Conservation (phyloP, 441 rosid species). For the Gossypium schwendimanii region DNA sequence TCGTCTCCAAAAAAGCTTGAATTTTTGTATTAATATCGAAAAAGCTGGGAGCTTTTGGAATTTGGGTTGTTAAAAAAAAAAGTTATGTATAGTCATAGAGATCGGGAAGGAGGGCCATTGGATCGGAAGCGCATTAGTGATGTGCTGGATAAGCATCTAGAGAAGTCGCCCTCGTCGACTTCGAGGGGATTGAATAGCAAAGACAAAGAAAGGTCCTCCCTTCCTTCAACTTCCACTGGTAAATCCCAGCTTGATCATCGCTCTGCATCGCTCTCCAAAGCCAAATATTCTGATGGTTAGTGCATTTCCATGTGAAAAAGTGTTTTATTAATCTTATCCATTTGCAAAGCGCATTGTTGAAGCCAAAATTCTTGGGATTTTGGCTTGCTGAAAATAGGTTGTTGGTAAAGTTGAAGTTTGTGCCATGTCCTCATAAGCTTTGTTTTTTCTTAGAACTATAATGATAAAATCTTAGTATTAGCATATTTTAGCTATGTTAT, state of each 20-base stretch:
- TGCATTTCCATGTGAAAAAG: not conserved
- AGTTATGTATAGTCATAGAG: constrained; percentile 57
- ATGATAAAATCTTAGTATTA: not conserved
- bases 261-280: constrained; percentile 39
- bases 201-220: constrained; percentile 49
- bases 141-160: constrained; percentile 77
- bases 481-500: not conserved
- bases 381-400: not conserved
- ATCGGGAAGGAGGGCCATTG: constrained; percentile 38
- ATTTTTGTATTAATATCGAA: constrained; percentile 6
- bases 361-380: not conserved
- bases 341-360: not conserved
- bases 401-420: not conserved
- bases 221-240: constrained; percentile 60
- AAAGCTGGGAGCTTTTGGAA: constrained; percentile 11
- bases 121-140: constrained; percentile 78
- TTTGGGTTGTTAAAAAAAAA: not conserved
- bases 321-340: not conserved
- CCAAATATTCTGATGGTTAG: constrained; percentile 53
- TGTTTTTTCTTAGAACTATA: not conserved
- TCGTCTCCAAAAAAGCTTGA: constrained; percentile 10
- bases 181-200: constrained; percentile 45
- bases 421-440: not conserved
- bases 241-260: constrained; percentile 63
- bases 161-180: constrained; percentile 79